These are phyloP conservation scores for Cladosporium sp. DNA, from an alignment of 2,329 filamentous ascomycete genomes.

Conservation along the genomic window DNA sequence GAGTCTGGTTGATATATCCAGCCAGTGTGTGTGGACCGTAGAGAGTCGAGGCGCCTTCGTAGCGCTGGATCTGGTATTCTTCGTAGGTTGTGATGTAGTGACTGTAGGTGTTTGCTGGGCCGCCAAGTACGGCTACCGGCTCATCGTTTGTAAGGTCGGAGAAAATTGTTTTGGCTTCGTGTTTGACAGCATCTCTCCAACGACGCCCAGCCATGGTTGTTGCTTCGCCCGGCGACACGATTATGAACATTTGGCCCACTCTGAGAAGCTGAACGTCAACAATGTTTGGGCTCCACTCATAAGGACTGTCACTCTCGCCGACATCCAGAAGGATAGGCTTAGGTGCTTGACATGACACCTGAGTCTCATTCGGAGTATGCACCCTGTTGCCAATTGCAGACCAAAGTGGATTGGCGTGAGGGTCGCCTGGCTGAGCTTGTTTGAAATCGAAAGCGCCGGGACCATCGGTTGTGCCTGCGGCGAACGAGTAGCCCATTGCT, in stretches of 20 bases:
- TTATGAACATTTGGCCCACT: conserved; percentile 77
- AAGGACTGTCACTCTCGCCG: conserved; percentile 72
- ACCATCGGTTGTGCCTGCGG: conserved; percentile 86
- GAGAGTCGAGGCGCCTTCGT: conserved; percentile 91
- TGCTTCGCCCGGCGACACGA: conserved; percentile 81
- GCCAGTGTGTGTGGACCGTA: conserved; percentile 78
- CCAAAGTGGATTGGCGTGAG: conserved; percentile 76
- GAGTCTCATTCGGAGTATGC: conserved; percentile 64
- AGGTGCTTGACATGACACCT: conserved; percentile 69
- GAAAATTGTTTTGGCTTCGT: conserved; percentile 37
- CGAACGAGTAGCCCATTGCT: conserved; percentile 86
- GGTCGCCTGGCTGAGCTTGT: conserved; percentile 73
- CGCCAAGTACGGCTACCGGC: conserved; percentile 78
- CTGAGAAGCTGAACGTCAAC: conserved; percentile 84
- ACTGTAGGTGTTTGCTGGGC: conserved; percentile 85
- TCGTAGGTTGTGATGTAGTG: conserved; percentile 77
- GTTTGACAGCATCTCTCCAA: conserved; percentile 70
- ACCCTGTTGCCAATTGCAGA: conserved; percentile 67
- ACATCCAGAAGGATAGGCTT: conserved; percentile 89
- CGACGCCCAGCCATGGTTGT: conserved; percentile 89
- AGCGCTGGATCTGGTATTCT: conserved; percentile 79
- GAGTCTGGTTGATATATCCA: conserved; percentile 81
- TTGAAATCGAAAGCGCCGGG: conserved; percentile 92
- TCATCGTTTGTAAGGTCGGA: conserved; percentile 26
- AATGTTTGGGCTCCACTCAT: conserved; percentile 85